phyloP scores from a whole-genome alignment of 2,329 filamentous ascomycete species.

The Apiospora koreana region DNA sequence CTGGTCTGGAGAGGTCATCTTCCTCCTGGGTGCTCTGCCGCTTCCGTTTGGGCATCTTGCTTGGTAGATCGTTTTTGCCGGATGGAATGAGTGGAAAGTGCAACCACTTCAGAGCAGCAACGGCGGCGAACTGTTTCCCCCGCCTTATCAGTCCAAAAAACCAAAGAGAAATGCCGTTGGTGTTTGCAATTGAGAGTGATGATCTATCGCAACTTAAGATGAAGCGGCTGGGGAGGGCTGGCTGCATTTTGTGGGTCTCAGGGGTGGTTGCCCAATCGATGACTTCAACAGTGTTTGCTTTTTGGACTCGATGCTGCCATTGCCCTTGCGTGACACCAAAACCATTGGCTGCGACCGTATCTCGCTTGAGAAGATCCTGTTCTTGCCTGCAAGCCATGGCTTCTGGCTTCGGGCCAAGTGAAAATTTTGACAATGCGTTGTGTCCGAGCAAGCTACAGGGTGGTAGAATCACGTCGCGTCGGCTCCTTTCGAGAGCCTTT shows the following conservation, averaged over 20 bases:
- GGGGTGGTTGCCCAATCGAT: not conserved
- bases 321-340: not conserved
- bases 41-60: not conserved
- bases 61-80: not conserved
- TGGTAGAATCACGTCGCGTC: not conserved
- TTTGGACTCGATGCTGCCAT: not conserved
- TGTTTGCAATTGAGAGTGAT: not conserved
- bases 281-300: not conserved
- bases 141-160: not conserved
- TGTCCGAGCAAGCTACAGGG: not conserved
- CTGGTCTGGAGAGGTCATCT: not conserved
- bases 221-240: not conserved
- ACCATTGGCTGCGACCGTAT: not conserved
- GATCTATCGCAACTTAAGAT: not conserved
- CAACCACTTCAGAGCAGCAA: not conserved
- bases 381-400: not conserved
- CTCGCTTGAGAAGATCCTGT: not conserved
- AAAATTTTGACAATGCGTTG: not conserved
- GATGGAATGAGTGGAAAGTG: not conserved
- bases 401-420: not conserved
- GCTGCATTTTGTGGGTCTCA: conserved; percentile 1
- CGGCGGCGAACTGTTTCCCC: not conserved
- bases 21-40: not conserved
- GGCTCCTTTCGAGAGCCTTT: not conserved
- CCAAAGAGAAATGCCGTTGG: not conserved